Evolutionary conservation across 495 filamentous ascomycete species (phyloP), one percentile per base, ranked within the genome.

Genomic region (Umbilicaria muhlenbergii): DNA sequence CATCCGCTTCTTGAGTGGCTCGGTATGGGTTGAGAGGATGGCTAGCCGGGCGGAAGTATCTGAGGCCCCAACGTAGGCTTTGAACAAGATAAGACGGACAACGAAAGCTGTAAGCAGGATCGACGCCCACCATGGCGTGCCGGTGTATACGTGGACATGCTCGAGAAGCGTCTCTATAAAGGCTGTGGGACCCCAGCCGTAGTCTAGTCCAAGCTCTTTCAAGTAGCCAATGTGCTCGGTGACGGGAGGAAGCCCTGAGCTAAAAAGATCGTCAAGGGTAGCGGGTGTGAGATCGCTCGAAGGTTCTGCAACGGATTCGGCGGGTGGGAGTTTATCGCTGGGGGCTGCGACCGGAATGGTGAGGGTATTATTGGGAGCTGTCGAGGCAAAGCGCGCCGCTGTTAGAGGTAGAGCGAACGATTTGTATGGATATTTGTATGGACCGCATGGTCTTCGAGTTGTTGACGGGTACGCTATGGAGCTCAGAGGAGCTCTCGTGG

Each of bases 121-220:
- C 45, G 82, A 75, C 6, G 61, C 74, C 77, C 84, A 86, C 91
- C 89, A 95, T 1, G 84, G 82, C 41, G 82, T 58, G 10, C 76
- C 85, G 2, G 57, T 54, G 53, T 67, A 78, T 43, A 94, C 60
- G 61, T 95, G 83, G 39, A 91, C 54, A 54, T 88, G 78, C 62
- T 98, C 91, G 28, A 95, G 61, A 7, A 77, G 3, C 62, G 63
- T 83, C 66, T 95, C 67, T 42, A 91, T 71, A 10, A 73, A 45
- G 1, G 75, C 54, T 0, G 83, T 80, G 2, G 79, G 70, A 17
- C 91, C 88, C 67, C 66, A 86, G 53, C 87, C 85, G 53, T 75
- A 95, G 48, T 94, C 85, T 16, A 96, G 61, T 1, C 91, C 91
- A 16, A 94, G 62, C 0, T 73, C 70, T 51, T 83, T 80, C 40